A percentile compares a stretch with the other conserved stretches of the same genome.
These are phyloP conservation scores for Arctium minus DNA, from an alignment of 129 eudicot genomes.

Conservation along the genomic window DNA sequence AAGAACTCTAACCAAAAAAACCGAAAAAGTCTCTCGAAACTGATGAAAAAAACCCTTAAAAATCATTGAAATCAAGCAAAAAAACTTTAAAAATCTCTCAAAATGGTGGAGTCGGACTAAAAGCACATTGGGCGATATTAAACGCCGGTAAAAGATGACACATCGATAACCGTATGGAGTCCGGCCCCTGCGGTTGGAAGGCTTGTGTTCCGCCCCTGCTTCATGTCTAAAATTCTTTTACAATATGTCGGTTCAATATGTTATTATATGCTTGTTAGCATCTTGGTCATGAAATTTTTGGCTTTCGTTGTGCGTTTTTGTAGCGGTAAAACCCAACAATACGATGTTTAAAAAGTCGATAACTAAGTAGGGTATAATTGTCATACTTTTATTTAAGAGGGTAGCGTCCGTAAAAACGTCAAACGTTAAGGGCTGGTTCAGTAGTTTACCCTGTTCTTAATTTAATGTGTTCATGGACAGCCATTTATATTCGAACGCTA, in stretches of 20 bases:
- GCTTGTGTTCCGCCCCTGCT: too few relatives aligned
- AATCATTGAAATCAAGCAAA: too few relatives aligned
- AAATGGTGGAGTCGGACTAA: too few relatives aligned
- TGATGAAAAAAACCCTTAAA: too few relatives aligned
- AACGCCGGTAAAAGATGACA: too few relatives aligned
- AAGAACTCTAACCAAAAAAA: too few relatives aligned
- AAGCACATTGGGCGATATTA: too few relatives aligned
- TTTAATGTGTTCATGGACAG: not conserved
- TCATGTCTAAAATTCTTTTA: not conserved
- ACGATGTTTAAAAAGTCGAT: not conserved
- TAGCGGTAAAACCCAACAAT: too few relatives aligned
- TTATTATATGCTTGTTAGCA: not conserved
- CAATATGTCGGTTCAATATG: not conserved
- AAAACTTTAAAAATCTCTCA: too few relatives aligned
- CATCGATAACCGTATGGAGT: too few relatives aligned
- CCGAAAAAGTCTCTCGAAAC: too few relatives aligned
- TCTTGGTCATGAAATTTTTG: not conserved
- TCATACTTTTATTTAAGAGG: not conserved
- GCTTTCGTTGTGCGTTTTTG: not conserved
- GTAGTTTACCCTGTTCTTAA: not conserved
- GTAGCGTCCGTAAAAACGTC: not conserved
- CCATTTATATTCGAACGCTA: slow-evolving; percentile 14
- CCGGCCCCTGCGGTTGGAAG: too few relatives aligned
- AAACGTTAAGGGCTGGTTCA: not conserved
- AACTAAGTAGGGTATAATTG: not conserved